phyloP scores from a whole-genome alignment of 208 protist genomes.

The Trypanosoma platydactyli region DNA sequence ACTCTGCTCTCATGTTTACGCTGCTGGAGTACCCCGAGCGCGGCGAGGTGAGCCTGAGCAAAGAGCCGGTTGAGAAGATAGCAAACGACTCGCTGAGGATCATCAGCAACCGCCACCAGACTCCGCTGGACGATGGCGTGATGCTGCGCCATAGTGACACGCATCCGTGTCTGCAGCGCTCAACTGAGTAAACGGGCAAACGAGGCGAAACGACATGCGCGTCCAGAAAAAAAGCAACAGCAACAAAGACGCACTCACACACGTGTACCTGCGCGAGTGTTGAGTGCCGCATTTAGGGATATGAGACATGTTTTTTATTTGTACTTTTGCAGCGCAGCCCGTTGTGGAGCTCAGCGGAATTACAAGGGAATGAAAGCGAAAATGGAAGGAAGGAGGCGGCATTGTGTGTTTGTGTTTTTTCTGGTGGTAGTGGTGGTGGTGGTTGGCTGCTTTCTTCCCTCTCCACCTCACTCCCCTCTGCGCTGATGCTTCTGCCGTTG shows the following conservation, averaged over 20 bases:
- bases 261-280: background rate
- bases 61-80: slow-evolving; percentile 53
- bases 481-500: too few relatives aligned
- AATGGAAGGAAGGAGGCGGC: too few relatives aligned
- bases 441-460: too few relatives aligned
- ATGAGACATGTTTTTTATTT: slow-evolving; percentile 1
- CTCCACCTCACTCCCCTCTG: too few relatives aligned
- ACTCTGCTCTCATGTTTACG: slow-evolving; percentile 85
- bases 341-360: background rate
- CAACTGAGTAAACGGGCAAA: slow-evolving; percentile 48
- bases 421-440: too few relatives aligned
- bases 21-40: slow-evolving; percentile 90
- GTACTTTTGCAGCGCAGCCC: background rate
- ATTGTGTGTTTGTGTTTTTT: too few relatives aligned
- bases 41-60: slow-evolving; percentile 75
- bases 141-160: slow-evolving; percentile 66
- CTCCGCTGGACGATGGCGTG: slow-evolving; percentile 74
- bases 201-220: background rate
- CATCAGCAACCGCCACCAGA: slow-evolving; percentile 86
- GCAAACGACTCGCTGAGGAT: slow-evolving; percentile 63
- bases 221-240: background rate
- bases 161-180: slow-evolving; percentile 86
- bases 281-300: slow-evolving; percentile 4
- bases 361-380: too few relatives aligned
- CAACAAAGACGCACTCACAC: background rate